Evolutionary conservation across 2,329 filamentous ascomycete genomes (phyloP).

Genomic region (Sarocladiaceae sp.): DNA sequence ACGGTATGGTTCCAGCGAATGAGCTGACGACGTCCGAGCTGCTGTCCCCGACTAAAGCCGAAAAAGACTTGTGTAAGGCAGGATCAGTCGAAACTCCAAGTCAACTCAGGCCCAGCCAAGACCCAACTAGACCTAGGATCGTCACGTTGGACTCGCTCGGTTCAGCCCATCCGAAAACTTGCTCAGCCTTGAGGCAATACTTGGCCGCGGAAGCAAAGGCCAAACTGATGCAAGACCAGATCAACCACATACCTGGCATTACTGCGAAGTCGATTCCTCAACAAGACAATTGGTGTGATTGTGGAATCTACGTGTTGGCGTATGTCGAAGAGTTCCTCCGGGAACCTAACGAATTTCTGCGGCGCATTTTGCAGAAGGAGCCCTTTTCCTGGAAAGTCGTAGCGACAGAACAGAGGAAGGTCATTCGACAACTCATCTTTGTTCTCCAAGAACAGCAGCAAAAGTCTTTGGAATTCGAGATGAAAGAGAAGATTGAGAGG

Average conservation of each 20-base stretch:
- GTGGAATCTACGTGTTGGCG: slow-evolving; percentile 79
- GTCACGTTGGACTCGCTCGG: slow-evolving; percentile 86
- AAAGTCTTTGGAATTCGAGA: slow-evolving; percentile 32
- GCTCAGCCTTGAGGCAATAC: slow-evolving; percentile 70
- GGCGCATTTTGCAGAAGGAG: slow-evolving; percentile 60
- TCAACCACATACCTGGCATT: slow-evolving; percentile 42
- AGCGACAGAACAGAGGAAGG: slow-evolving; percentile 54
- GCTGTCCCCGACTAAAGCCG: not conserved
- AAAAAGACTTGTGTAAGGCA: too few relatives aligned
- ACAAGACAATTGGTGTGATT: slow-evolving; percentile 84
- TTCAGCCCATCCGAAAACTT: slow-evolving; percentile 57
- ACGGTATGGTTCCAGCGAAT: slow-evolving; percentile 11
- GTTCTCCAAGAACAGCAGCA: slow-evolving; percentile 56
- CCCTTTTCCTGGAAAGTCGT: slow-evolving; percentile 48
- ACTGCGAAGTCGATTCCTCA: slow-evolving; percentile 71
- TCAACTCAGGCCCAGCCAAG: slow-evolving; percentile 15
- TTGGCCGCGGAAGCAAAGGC: slow-evolving; percentile 66
- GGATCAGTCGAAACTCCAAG: too few relatives aligned
- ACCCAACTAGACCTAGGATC: slow-evolving; percentile 60
- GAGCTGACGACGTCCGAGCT: not conserved
- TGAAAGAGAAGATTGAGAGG: slow-evolving; percentile 23
- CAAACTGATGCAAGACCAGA: slow-evolving; percentile 46
- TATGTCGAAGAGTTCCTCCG: slow-evolving; percentile 81
- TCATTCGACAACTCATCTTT: slow-evolving; percentile 65
- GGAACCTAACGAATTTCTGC: slow-evolving; percentile 66